A percentile compares a stretch with the other conserved stretches of the same genome.
Conservation (phyloP, 192 early-diverging fungal species). For the Funneliformis geosporum region DNA sequence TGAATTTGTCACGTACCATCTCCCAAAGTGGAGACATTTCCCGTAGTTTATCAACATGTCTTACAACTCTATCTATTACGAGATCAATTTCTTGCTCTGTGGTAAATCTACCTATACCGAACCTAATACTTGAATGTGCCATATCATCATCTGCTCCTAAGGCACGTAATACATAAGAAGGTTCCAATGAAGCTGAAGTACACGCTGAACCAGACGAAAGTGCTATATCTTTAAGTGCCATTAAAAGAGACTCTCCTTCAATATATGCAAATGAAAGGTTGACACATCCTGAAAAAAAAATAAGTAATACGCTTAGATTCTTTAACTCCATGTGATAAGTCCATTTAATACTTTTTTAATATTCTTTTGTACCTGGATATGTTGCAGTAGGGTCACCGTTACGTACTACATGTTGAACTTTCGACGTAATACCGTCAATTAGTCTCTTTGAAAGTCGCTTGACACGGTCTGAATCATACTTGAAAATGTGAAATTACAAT, state of each 20-base stretch:
- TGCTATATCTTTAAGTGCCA: conserved; percentile 98
- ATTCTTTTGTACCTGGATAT: conserved; percentile 61
- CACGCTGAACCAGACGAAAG: conserved; percentile 94
- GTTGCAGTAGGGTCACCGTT: conserved; percentile 81
- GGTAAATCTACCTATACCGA: conserved; percentile 96
- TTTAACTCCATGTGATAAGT: not conserved
- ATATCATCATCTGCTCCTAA: conserved; percentile 96
- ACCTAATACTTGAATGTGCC: conserved; percentile 93
- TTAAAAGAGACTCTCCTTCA: conserved; percentile 95
- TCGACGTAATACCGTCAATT: conserved; percentile 75
- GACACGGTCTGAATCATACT: conserved; percentile 81
- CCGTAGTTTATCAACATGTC: conserved; percentile 81
- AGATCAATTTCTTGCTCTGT: conserved; percentile 94
- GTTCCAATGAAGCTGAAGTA: conserved; percentile 94
- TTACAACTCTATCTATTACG: conserved; percentile 76
- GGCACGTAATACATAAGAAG: conserved; percentile 94
- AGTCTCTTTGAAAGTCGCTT: conserved; percentile 73
- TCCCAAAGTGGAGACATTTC: conserved; percentile 99
- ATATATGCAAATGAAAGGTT: conserved; percentile 97
- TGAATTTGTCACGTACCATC: conserved; percentile 61
- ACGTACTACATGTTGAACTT: conserved; percentile 80
- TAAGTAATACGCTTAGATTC: not conserved
- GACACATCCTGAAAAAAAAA: conserved; percentile 68
- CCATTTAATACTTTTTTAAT: no score
- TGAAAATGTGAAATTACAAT: not conserved